Percentiles rank a stretch among this genome's conserved stretches.
phyloP scores from a whole-genome alignment of 768 basidiomycete species.

The Panellus pusillus region DNA sequence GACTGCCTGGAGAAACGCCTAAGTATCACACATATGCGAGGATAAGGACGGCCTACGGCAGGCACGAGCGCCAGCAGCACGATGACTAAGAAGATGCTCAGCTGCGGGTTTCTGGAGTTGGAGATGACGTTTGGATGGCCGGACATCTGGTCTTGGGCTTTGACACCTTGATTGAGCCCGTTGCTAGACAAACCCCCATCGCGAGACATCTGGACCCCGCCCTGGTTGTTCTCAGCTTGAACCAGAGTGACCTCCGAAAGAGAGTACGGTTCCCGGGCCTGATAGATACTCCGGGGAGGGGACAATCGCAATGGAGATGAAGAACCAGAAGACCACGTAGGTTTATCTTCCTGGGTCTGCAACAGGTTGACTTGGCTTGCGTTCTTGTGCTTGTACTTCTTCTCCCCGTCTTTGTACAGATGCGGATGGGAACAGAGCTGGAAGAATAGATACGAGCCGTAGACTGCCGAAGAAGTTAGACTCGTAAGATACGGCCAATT shows the following conservation, averaged over 20 bases:
- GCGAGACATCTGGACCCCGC: conserved; percentile 13
- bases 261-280: conserved; percentile 6
- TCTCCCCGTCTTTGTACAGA: conserved; percentile 56
- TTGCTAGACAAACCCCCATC: conserved; percentile 11
- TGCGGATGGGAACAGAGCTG: conserved; percentile 78
- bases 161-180: background rate
- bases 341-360: conserved; percentile 30
- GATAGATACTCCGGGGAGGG: conserved; percentile 13
- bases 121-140: no score
- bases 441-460: conserved; percentile 69
- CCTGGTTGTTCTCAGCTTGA: conserved; percentile 5
- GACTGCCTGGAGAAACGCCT: conserved; percentile 40
- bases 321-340: conserved; percentile 25
- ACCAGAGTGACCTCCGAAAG: conserved; percentile 1
- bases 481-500: background rate
- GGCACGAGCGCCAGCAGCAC: conserved; percentile 59
- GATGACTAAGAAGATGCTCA: conserved; percentile 61
- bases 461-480: conserved; percentile 47
- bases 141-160: no score
- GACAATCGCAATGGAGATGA: conserved; percentile 16
- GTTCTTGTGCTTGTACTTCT: conserved; percentile 36
- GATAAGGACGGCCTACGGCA: conserved; percentile 43
- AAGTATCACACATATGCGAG: background rate
- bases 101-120: conserved; percentile 39
- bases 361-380: conserved; percentile 17